These are phyloP conservation scores for Sordariomycetes sp. DNA, from an alignment of 2,329 filamentous ascomycete genomes.

Conservation along the genomic window DNA sequence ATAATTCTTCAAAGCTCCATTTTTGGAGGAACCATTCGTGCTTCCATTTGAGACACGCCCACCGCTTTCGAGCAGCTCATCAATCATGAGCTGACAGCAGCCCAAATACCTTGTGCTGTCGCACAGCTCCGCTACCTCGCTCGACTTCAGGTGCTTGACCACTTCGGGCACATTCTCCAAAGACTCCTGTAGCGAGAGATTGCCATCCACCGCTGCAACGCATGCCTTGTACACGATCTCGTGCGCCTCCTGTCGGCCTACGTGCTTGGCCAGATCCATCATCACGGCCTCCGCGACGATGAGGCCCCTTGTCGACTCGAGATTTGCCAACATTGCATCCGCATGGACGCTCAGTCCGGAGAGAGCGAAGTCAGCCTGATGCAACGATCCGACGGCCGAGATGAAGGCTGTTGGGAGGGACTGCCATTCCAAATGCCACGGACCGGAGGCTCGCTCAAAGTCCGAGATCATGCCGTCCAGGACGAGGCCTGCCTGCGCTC, in stretches of 20 bases:
- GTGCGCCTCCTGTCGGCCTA: conserved; percentile 43
- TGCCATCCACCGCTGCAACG: not conserved
- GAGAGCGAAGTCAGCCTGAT: conserved; percentile 44
- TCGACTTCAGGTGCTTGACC: not conserved
- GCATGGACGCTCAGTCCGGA: conserved; percentile 40
- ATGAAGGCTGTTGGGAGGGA: conserved; percentile 46
- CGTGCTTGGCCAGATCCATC: conserved; percentile 45
- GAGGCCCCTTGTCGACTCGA: conserved; percentile 39
- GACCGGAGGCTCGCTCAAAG: conserved; percentile 47
- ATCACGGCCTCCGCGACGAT: conserved; percentile 53
- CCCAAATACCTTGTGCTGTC: not conserved
- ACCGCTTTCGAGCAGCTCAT: not conserved
- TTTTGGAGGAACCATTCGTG: not conserved
- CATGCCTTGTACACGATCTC: conserved; percentile 48
- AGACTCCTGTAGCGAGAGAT: not conserved
- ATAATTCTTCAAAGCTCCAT: too few species aligned
- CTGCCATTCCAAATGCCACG: conserved; percentile 51
- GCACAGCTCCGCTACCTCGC: not conserved
- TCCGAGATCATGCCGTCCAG: conserved; percentile 49
- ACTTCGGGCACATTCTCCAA: not conserved
- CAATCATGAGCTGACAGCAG: not conserved
- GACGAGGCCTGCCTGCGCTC: conserved; percentile 39
- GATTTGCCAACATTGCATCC: conserved; percentile 37
- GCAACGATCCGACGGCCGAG: conserved; percentile 38
- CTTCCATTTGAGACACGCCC: not conserved